Conservation (phyloP, 257 asterid species). For the Paulownia fortunei region DNA sequence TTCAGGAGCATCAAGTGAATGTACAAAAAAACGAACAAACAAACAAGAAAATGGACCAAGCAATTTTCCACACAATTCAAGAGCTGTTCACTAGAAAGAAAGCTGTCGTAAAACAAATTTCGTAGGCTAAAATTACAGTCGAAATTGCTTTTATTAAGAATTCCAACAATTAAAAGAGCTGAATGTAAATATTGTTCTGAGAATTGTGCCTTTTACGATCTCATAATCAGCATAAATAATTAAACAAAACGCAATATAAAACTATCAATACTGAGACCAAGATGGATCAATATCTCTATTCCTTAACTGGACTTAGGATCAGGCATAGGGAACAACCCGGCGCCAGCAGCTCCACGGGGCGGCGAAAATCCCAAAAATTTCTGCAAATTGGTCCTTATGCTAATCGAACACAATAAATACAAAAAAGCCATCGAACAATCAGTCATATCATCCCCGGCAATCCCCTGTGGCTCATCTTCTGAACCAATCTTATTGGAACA, state of each 20-base stretch:
- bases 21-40: too few relatives aligned
- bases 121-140: too few relatives aligned
- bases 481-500: constrained; percentile 74
- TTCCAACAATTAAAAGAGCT: too few relatives aligned
- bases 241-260: not conserved
- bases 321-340: constrained; percentile 88
- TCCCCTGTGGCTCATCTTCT: constrained; percentile 99
- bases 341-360: constrained; percentile 96
- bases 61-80: not conserved
- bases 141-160: too few relatives aligned
- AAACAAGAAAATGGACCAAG: too few relatives aligned
- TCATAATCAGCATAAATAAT: constrained; percentile 10
- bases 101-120: not conserved
- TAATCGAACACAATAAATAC: constrained; percentile 85
- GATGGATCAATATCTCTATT: constrained; percentile 15
- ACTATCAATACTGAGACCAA: constrained; percentile 13
- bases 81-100: not conserved
- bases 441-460: constrained; percentile 85
- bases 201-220: constrained; percentile 1
- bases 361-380: constrained; percentile 94
- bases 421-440: constrained; percentile 98
- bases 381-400: constrained; percentile 95
- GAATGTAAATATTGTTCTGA: too few relatives aligned
- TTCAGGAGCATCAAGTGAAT: not conserved
- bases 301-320: constrained; percentile 72